Conservation (phyloP, 2,329 filamentous ascomycete species). For the Fusarium lateritium region DNA sequence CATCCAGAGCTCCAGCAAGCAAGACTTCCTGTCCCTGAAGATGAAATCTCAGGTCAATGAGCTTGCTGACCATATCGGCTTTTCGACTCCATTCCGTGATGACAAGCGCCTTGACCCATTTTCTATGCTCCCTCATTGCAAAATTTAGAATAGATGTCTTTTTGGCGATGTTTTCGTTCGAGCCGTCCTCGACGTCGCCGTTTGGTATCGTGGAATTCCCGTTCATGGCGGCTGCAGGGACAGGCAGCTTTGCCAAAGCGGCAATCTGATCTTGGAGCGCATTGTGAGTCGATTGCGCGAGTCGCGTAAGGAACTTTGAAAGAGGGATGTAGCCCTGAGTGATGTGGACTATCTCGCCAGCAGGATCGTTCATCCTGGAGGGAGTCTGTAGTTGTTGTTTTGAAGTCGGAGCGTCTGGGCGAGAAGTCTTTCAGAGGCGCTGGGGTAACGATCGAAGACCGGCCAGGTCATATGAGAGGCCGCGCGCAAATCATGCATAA, state of each 20-base stretch:
- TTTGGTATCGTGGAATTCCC: constrained; percentile 59
- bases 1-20: constrained; percentile 73
- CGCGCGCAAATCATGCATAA: constrained; percentile 27
- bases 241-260: constrained; percentile 77
- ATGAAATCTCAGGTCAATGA: constrained; percentile 89
- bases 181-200: constrained; percentile 67
- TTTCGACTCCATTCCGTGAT: constrained; percentile 91
- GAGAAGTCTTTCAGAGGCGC: constrained; percentile 31
- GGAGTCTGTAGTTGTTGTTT: constrained; percentile 41
- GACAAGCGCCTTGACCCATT: constrained; percentile 94
- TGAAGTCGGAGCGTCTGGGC: constrained; percentile 22
- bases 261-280: constrained; percentile 79
- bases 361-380: constrained; percentile 69
- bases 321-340: constrained; percentile 83
- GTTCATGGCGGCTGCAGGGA: constrained; percentile 66
- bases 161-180: constrained; percentile 78
- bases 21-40: constrained; percentile 73
- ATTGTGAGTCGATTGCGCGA: constrained; percentile 88
- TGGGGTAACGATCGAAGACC: constrained; percentile 37
- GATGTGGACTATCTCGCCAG: constrained; percentile 78
- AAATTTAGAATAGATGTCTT: constrained; percentile 83
- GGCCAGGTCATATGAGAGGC: constrained; percentile 52
- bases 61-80: constrained; percentile 82
- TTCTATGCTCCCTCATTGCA: constrained; percentile 82
- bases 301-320: constrained; percentile 79